Base-by-base conservation (phyloP, 2,329 filamentous ascomycete species). In the Dryadomyces quercus-mongolicae region DNA sequence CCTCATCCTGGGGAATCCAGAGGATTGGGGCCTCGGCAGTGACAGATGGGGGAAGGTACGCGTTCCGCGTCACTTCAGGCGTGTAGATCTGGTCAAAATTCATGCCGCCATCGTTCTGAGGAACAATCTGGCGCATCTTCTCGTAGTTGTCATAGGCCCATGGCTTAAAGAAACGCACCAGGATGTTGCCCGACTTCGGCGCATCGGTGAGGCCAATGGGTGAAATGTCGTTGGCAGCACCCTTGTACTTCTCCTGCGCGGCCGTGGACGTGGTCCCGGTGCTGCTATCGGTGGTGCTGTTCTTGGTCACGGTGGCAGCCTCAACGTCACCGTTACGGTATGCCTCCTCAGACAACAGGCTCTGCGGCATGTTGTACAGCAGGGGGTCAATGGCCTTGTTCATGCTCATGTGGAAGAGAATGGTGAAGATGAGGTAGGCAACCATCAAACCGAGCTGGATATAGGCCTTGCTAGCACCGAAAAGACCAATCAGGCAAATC, bases 1-100 rank as follows among this genome's bases (percentile, higher is more conserved):
- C 78, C 1, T 76, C 70, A 62, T 95, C 90, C 55, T 80, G 75
- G 0, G 90, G 88, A 54, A 95, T 86, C 90, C 90, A 95, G n/a
- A 95, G 73, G 34, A 88, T 70, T 2, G 87, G 86, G 1, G 78
- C 68, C 60, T 75, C 60, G 57, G 80, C 74, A 22, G 68, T 78
- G 64, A 92, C 76, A 0, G 85, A 77, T 0, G 89, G 88, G 58
- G 90, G 83, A 67, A 79, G 80, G 69, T 88, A 92, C 0, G 87
- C 90, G 51, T 86, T 76, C 12, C 74, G 72, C 64, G 85, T 80
- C 1, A 80, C 71, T 51, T 83, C 75, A 0, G 75, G 72, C 0
- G 79, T 65, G 65, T 93, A 91, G 1, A 76, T 64, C 53, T 81
- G 76, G 9, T 77, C 70, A 1, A 70, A 61, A 25, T 71, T 66